Conservation (phyloP, 352 stramenopile genomes). For the Globisporangium mamillatum region DNA sequence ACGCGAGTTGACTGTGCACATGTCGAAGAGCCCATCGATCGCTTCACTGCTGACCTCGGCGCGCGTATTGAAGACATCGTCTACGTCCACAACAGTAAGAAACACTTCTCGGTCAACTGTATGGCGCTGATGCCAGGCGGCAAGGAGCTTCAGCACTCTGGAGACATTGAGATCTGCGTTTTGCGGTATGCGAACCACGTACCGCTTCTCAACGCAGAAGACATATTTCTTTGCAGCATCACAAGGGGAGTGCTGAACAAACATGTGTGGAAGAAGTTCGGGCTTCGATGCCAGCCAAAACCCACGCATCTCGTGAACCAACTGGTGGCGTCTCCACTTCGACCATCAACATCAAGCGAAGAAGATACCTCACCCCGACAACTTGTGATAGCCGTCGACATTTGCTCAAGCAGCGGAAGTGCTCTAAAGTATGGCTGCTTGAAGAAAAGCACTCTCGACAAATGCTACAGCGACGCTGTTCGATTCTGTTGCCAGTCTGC, state of each 20-base stretch:
- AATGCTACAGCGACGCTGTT: conserved; percentile 34
- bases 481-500: conserved; percentile 39
- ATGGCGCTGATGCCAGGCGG: conserved; percentile 40
- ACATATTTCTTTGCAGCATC: conserved; percentile 57
- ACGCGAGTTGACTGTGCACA: conserved; percentile 38
- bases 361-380: conserved; percentile 7
- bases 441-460: conserved; percentile 54
- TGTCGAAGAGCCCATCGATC: conserved; percentile 48
- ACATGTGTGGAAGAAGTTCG: conserved; percentile 57
- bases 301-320: conserved; percentile 48
- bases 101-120: conserved; percentile 38
- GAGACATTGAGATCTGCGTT: conserved; percentile 54
- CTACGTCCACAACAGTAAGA: conserved; percentile 36
- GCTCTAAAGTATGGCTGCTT: conserved; percentile 50
- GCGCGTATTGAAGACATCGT: conserved; percentile 35
- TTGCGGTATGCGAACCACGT: conserved; percentile 76
- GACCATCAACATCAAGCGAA: conserved; percentile 10
- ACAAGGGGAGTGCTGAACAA: conserved; percentile 35
- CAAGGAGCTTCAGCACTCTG: conserved; percentile 11
- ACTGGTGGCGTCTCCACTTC: conserved; percentile 33
- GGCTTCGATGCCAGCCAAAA: conserved; percentile 36
- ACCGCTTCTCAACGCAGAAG: conserved; percentile 55
- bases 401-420: conserved; percentile 25
- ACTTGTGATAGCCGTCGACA: conserved; percentile 56
- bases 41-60: conserved; percentile 51